Evolutionary conservation across 2,329 filamentous ascomycete species (phyloP).

Genomic region (Pestalotiopsis sp.): DNA sequence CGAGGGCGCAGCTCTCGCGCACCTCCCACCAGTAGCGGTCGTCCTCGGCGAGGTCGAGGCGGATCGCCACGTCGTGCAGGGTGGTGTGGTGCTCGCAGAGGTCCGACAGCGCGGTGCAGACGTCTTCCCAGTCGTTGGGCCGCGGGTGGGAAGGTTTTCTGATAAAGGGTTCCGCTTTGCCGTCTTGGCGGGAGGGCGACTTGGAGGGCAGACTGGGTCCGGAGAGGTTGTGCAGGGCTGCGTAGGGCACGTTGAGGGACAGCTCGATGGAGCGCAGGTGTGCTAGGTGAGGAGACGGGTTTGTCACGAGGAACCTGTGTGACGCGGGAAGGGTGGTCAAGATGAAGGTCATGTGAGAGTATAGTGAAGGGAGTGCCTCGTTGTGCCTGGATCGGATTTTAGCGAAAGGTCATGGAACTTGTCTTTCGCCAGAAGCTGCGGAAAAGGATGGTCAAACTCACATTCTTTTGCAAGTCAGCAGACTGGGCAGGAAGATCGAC

Average conservation of each 20-base stretch:
- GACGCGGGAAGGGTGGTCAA: constrained; percentile 23
- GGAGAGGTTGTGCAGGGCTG: constrained; percentile 21
- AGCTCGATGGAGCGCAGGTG: constrained; percentile 21
- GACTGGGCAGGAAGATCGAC: constrained; percentile 20
- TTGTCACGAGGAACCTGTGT: constrained; percentile 18
- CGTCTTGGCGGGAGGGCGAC: background rate
- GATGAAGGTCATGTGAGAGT: constrained; percentile 20
- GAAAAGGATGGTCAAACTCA: constrained; percentile 13
- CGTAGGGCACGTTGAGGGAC: constrained; percentile 22
- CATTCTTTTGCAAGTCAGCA: constrained; percentile 24
- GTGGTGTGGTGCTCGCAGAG: constrained; percentile 21
- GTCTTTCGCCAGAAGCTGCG: background rate
- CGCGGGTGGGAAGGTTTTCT: background rate
- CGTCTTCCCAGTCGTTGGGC: constrained; percentile 18
- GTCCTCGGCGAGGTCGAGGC: constrained; percentile 22
- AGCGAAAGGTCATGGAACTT: background rate
- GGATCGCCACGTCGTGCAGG: constrained; percentile 19
- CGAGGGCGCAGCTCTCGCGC: constrained; percentile 26
- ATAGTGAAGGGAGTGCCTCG: constrained; percentile 22
- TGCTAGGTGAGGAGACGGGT: constrained; percentile 10
- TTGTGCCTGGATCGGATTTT: constrained; percentile 18
- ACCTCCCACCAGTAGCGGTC: constrained; percentile 25
- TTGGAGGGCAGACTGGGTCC: too few species aligned
- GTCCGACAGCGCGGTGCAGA: constrained; percentile 24
- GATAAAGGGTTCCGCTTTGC: background rate